Conservation (phyloP, 192 early-diverging fungal genomes). For the Paraglomus occultum region DNA sequence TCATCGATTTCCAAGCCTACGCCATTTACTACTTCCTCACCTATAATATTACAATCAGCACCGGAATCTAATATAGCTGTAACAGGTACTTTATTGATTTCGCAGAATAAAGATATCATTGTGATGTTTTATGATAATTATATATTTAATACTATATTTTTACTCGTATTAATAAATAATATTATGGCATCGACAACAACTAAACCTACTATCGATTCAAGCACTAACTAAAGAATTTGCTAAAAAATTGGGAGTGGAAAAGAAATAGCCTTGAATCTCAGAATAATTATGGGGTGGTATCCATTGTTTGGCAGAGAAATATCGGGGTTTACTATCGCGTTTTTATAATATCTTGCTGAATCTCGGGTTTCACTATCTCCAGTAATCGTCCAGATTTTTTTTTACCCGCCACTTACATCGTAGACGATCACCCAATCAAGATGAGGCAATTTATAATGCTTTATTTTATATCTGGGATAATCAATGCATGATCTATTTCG, state of each 20-base stretch:
- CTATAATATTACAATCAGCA: conserved; percentile 22
- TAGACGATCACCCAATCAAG: no score
- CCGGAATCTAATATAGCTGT: conserved; percentile 19
- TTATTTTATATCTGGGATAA: no score
- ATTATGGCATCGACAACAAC: conserved; percentile 17
- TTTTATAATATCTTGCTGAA: conserved; percentile 13
- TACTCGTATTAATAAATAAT: conserved; percentile 16
- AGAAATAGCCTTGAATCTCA: neutral
- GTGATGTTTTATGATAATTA: conserved; percentile 1
- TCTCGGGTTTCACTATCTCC: conserved; percentile 21
- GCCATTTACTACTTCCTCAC: conserved; percentile 4
- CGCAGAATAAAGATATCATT: conserved; percentile 9
- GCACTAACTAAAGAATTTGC: conserved; percentile 17
- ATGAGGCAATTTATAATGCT: no score
- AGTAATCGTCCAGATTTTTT: conserved; percentile 7
- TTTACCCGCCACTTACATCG: neutral
- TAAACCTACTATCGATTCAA: conserved; percentile 19
- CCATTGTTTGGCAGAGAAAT: conserved; percentile 5
- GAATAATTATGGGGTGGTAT: neutral
- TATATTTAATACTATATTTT: conserved; percentile 8
- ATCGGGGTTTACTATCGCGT: conserved; percentile 22
- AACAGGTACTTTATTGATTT: conserved; percentile 9
- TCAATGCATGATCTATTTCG: no score
- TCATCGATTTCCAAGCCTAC: conserved; percentile 13
- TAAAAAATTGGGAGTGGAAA: conserved; percentile 10